These are phyloP conservation scores for Pythium brassicae DNA, from an alignment of 352 stramenopile species.

Conservation along the genomic window DNA sequence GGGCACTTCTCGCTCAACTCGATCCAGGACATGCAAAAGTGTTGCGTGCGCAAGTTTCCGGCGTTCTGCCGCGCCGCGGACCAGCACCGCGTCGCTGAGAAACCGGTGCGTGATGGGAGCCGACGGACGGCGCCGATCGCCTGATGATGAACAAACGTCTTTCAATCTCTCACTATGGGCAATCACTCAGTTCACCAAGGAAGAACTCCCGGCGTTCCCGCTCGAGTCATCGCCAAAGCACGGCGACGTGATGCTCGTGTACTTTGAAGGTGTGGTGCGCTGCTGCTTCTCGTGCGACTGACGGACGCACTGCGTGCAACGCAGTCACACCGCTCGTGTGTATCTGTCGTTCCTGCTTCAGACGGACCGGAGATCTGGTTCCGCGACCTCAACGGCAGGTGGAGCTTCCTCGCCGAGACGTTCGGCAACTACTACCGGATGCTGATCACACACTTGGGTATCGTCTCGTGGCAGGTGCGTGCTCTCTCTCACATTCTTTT, in stretches of 20 bases:
- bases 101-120: constrained; percentile 9
- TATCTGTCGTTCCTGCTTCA: constrained; percentile 8
- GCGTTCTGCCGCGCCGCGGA: constrained; percentile 36
- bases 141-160: too few relatives aligned
- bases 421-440: constrained; percentile 82
- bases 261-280: constrained; percentile 22
- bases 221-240: constrained; percentile 55
- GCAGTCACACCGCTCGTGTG: neutral
- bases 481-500: neutral
- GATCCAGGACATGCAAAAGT: constrained; percentile 52
- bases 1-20: constrained; percentile 63
- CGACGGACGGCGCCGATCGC: neutral
- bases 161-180: too few relatives aligned
- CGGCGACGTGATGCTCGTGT: constrained; percentile 55
- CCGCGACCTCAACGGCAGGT: constrained; percentile 42
- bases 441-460: constrained; percentile 72
- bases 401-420: constrained; percentile 64
- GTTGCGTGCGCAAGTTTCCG: constrained; percentile 31
- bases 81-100: constrained; percentile 25
- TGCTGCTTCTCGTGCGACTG: too few relatives aligned
- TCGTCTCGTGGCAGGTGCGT: constrained; percentile 71
- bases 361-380: constrained; percentile 63
- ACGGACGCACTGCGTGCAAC: neutral
- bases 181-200: constrained; percentile 16
- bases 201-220: constrained; percentile 33